These are phyloP conservation scores for Blastobotrys robertii DNA, from an alignment of 805 yeast species.

Conservation along the genomic window DNA sequence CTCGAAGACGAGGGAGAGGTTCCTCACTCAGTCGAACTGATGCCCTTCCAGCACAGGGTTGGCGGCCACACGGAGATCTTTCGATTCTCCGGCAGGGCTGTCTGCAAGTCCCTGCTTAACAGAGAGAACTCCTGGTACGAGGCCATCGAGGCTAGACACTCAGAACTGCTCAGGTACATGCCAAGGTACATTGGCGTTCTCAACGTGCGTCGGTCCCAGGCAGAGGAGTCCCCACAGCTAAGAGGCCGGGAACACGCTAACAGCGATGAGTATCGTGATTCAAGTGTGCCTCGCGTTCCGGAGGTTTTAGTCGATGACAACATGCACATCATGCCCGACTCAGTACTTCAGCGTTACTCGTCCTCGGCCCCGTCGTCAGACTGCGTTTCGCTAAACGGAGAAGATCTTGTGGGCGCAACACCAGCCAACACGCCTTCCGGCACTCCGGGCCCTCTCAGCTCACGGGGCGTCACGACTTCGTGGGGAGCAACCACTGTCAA, in stretches of 20 bases:
- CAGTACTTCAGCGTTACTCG: conserved; percentile 58
- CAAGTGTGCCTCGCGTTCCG: conserved; percentile 32
- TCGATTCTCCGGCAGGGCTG: conserved; percentile 82
- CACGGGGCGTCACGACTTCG: neutral
- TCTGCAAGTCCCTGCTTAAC: conserved; percentile 85
- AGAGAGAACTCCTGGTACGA: conserved; percentile 91
- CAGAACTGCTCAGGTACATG: conserved; percentile 72
- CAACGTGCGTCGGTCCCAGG: conserved; percentile 67
- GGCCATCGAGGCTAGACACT: conserved; percentile 67
- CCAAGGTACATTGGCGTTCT: conserved; percentile 91
- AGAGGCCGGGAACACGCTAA: conserved; percentile 8
- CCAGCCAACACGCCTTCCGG: neutral
- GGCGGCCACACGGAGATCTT: conserved; percentile 99
- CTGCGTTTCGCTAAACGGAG: neutral
- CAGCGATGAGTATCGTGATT: conserved; percentile 18
- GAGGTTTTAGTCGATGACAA: conserved; percentile 91
- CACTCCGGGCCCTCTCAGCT: neutral
- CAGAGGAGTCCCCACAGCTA: conserved; percentile 20
- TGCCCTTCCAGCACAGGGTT: conserved; percentile 87
- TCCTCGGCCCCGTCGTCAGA: conserved; percentile 28
- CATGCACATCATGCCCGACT: conserved; percentile 81
- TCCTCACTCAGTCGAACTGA: conserved; percentile 69
- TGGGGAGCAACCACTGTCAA: conserved; percentile 62
- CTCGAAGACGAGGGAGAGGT: conserved; percentile 8
- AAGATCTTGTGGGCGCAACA: neutral